These are phyloP conservation scores for Scutellaria baicalensis DNA, from an alignment of 257 asterid species.

Conservation along the genomic window DNA sequence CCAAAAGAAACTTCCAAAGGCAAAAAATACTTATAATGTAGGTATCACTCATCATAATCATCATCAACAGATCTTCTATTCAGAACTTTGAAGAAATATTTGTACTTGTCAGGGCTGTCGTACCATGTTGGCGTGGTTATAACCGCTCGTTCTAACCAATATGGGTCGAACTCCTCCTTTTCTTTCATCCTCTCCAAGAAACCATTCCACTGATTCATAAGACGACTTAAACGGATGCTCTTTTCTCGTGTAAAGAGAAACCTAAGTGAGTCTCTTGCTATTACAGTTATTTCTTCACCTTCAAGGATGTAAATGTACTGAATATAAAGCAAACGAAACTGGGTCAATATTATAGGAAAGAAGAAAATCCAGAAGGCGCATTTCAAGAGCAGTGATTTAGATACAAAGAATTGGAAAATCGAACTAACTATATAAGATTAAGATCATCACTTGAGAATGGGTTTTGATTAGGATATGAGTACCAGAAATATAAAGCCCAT, in stretches of 20 bases:
- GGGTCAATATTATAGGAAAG: not conserved
- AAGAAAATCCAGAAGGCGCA: not conserved
- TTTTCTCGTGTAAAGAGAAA: constrained; percentile 37
- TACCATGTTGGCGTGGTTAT: constrained; percentile 46
- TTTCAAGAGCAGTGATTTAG: not conserved
- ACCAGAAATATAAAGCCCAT: constrained; percentile 60
- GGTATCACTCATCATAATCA: not conserved
- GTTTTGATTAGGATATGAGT: constrained; percentile 7
- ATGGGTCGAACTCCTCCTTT: constrained; percentile 33
- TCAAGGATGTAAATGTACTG: constrained; percentile 68
- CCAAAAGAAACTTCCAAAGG: not conserved
- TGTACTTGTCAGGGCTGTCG: constrained; percentile 53
- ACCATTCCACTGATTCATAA: constrained; percentile 25
- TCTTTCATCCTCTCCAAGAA: constrained; percentile 26
- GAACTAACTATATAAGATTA: not conserved
- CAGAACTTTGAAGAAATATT: constrained; percentile 10
- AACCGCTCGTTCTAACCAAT: constrained; percentile 52
- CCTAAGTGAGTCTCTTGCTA: constrained; percentile 45
- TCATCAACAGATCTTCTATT: not conserved
- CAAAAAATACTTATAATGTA: not conserved
- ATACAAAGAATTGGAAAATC: not conserved
- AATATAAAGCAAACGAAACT: constrained; percentile 11
- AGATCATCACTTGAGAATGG: not conserved
- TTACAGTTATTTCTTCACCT: constrained; percentile 47
- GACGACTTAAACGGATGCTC: constrained; percentile 61